These are phyloP conservation scores for Vitis amurensis DNA, from an alignment of 164 flowering plant genomes.

Conservation along the genomic window DNA sequence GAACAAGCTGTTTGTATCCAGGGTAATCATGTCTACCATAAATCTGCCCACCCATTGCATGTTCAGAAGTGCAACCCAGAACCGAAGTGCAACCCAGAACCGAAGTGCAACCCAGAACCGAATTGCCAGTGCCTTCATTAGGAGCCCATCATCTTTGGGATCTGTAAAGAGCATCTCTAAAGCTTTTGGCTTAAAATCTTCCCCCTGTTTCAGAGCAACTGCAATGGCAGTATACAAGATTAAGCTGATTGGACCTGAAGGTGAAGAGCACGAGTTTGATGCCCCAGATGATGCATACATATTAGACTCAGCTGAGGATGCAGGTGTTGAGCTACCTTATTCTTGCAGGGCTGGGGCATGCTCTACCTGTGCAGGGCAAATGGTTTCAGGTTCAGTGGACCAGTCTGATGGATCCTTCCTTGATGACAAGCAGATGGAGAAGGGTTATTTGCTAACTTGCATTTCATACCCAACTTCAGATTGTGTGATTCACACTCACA, in stretches of 20 bases:
- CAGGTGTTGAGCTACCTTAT: constrained; percentile 76
- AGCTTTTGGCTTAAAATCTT: constrained; percentile 51
- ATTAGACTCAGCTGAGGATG: constrained; percentile 68
- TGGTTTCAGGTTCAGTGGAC: constrained; percentile 56
- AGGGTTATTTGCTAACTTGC: constrained; percentile 69
- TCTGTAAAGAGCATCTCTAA: constrained; percentile 44
- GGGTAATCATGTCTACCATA: constrained; percentile 30
- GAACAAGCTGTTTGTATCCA: constrained; percentile 5
- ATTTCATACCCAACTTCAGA: constrained; percentile 66
- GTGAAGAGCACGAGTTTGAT: constrained; percentile 59
- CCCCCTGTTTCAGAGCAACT: constrained; percentile 33
- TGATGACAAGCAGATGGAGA: constrained; percentile 52
- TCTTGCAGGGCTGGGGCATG: constrained; percentile 88
- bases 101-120: constrained; percentile 16
- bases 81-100: too few species aligned
- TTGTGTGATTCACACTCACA: constrained; percentile 77
- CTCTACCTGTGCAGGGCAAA: constrained; percentile 75
- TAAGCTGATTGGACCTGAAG: constrained; percentile 67
- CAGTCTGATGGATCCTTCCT: constrained; percentile 84
- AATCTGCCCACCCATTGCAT: constrained; percentile 30
- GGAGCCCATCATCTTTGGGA: constrained; percentile 33
- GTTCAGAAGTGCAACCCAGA: constrained; percentile 18
- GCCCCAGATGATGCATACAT: constrained; percentile 71
- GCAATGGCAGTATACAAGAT: constrained; percentile 68
- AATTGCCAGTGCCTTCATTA: constrained; percentile 20